These are phyloP conservation scores for Draba incana DNA, from an alignment of 345 rosid genomes.

Conservation along the genomic window DNA sequence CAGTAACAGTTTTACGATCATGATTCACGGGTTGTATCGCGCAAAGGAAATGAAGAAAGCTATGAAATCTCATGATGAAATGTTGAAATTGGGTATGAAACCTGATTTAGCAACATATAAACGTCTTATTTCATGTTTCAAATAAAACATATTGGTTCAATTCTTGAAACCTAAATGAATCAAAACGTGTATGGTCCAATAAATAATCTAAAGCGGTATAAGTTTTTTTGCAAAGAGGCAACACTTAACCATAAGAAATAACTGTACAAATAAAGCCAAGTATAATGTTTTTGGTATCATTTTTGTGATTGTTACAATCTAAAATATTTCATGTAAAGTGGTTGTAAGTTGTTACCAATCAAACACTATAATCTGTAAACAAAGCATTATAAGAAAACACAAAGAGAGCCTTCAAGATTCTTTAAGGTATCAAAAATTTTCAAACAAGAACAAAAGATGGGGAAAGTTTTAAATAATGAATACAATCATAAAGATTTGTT, in stretches of 20 bases:
- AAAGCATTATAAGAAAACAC: slow-evolving; percentile 5
- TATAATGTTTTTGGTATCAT: no score
- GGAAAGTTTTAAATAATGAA: slow-evolving; percentile 4
- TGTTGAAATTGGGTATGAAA: slow-evolving; percentile 66
- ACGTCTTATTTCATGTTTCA: slow-evolving; percentile 59
- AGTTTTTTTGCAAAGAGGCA: no score
- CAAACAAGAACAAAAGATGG: slow-evolving; percentile 15
- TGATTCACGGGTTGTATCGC: slow-evolving; percentile 58
- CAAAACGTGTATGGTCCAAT: no score
- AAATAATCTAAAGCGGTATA: no score
- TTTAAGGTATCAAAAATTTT: slow-evolving; percentile 18
- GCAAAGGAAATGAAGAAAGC: slow-evolving; percentile 63
- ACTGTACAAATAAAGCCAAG: no score
- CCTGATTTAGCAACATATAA: slow-evolving; percentile 62
- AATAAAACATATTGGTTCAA: slow-evolving; percentile 17
- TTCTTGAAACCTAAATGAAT: not conserved
- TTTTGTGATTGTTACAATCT: no score
- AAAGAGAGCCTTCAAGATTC: slow-evolving; percentile 27
- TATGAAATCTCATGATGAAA: slow-evolving; percentile 72
- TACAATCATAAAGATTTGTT: slow-evolving; percentile 25
- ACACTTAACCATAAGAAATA: no score
- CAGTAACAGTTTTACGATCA: slow-evolving; percentile 50
- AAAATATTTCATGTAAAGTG: no score
- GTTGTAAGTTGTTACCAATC: no score
- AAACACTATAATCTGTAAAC: not conserved